Evolutionary conservation across 441 rosid species (phyloP).

Genomic region (Hura crepitans): DNA sequence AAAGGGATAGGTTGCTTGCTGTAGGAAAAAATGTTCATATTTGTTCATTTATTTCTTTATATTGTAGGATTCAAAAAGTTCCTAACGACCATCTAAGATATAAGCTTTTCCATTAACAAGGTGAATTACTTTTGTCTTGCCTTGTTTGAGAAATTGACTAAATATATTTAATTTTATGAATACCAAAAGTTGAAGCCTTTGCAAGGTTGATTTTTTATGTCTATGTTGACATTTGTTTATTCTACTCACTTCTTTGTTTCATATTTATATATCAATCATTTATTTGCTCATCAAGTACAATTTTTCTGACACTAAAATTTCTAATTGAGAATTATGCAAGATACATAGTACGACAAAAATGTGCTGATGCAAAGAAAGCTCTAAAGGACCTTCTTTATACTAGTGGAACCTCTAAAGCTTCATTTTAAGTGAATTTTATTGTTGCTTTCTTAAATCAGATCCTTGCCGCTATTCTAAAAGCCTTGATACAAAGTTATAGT

Average conservation of each 20-base stretch:
- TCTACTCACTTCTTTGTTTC: not conserved
- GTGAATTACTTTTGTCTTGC: not conserved
- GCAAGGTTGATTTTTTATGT: not conserved
- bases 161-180: not conserved
- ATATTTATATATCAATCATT: slow-evolving; percentile 2
- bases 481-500: not conserved
- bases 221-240: not conserved
- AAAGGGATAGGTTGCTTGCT: not conserved
- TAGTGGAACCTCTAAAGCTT: slow-evolving; percentile 34
- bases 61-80: slow-evolving; percentile 35
- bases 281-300: not conserved
- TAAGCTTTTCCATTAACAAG: not conserved
- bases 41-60: not conserved
- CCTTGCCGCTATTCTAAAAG: not conserved
- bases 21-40: slow-evolving; percentile 3
- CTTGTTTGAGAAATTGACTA: not conserved
- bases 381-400: slow-evolving; percentile 42
- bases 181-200: not conserved
- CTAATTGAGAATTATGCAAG: slow-evolving; percentile 37
- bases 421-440: slow-evolving; percentile 36
- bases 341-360: slow-evolving; percentile 46
- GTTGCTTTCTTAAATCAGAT: not conserved
- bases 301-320: slow-evolving; percentile 22
- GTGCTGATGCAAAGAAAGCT: slow-evolving; percentile 52
- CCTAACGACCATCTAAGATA: slow-evolving; percentile 47